These are phyloP conservation scores for Anaeramoeba flamelloides DNA, from an alignment of 78 protist species.

Conservation along the genomic window DNA sequence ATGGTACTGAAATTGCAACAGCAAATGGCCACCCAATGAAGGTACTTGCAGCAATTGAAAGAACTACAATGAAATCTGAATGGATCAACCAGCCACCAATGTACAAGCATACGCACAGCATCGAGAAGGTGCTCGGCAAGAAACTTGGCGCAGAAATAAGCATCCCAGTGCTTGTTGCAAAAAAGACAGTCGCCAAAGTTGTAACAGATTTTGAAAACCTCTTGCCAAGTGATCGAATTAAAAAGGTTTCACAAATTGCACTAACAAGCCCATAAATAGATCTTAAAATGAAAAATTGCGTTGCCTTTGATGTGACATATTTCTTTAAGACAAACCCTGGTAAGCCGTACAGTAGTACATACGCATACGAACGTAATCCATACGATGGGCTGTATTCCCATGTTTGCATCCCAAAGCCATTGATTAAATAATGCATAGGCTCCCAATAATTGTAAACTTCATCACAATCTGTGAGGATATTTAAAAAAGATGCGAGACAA, in stretches of 20 bases:
- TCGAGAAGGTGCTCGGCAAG: slow-evolving; percentile 6
- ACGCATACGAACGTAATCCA: slow-evolving; percentile 60
- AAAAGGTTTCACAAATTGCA: too few species aligned
- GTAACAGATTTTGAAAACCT: too few species aligned
- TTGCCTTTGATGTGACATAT: too few species aligned
- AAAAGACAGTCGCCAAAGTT: too few species aligned
- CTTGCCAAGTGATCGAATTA: too few species aligned
- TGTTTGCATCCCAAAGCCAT: slow-evolving; percentile 64
- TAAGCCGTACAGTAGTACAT: slow-evolving; percentile 23
- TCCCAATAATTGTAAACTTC: slow-evolving; percentile 85
- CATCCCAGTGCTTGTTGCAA: too few species aligned
- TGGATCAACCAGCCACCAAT: background rate
- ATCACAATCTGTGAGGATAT: slow-evolving; percentile 42
- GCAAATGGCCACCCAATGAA: slow-evolving; percentile 34
- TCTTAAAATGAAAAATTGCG: too few species aligned
- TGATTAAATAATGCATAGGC: slow-evolving; percentile 54
- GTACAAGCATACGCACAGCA: background rate
- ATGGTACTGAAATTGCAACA: slow-evolving; percentile 8
- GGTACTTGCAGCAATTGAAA: background rate
- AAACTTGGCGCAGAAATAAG: too few species aligned
- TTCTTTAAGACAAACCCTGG: too few species aligned
- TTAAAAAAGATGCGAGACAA: too few species aligned
- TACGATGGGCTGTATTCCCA: slow-evolving; percentile 70
- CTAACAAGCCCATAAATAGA: too few species aligned
- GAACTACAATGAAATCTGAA: slow-evolving; percentile 3